A percentile compares a stretch with the other conserved stretches of the same genome.
Conservation (phyloP, 208 protist species). For the Endotrypanum monterogeii region DNA sequence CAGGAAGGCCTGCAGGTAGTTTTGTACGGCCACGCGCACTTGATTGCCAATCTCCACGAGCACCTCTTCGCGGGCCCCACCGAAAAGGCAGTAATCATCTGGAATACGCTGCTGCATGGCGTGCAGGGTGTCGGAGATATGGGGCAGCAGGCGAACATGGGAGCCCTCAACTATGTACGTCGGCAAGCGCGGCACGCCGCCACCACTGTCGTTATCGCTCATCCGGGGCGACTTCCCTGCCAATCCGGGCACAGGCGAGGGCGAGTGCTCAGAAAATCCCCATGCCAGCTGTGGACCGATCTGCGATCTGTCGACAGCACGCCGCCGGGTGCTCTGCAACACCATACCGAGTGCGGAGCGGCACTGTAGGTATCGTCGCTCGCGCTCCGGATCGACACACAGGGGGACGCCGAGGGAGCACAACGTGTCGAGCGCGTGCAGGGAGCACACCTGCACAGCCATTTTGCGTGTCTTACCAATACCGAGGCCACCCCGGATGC, state of each 20-base stretch:
- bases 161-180: constrained; percentile 70
- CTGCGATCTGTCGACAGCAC: not conserved
- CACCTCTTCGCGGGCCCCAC: constrained; percentile 11
- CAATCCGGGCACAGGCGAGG: not conserved
- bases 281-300: not conserved
- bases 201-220: not conserved
- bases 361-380: constrained; percentile 47
- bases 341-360: constrained; percentile 40
- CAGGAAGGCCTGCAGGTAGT: constrained; percentile 44
- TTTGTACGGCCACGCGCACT: constrained; percentile 54
- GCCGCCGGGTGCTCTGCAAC: constrained; percentile 21
- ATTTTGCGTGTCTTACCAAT: constrained; percentile 50
- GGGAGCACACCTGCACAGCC: constrained; percentile 64
- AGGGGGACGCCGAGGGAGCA: constrained; percentile 56
- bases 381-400: constrained; percentile 39
- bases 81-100: constrained; percentile 70
- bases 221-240: not conserved
- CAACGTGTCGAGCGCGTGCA: constrained; percentile 79
- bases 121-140: constrained; percentile 44
- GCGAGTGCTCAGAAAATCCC: constrained; percentile 17
- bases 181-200: constrained; percentile 43
- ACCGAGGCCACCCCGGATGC: constrained; percentile 70
- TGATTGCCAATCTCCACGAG: constrained; percentile 43
- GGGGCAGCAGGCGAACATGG: constrained; percentile 50
- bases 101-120: constrained; percentile 59